Conservation (phyloP, 208 protist genomes). For the Acanthamoeba healyi region DNA sequence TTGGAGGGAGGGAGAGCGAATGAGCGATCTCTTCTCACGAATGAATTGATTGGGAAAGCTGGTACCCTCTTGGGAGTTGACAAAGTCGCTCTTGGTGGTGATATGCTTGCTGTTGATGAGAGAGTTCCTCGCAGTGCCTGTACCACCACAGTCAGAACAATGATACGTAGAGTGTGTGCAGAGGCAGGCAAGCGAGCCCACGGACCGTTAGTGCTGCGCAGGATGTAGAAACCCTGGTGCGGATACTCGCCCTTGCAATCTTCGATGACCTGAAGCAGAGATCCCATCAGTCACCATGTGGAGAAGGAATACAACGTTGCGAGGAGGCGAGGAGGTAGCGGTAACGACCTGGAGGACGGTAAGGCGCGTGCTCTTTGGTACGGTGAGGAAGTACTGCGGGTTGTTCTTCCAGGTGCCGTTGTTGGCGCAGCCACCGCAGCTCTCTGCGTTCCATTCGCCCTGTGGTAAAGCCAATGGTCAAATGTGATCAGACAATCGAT, state of each 20-base stretch:
- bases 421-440: slow-evolving; percentile 52
- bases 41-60: not conserved
- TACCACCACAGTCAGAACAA: not conserved
- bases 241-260: slow-evolving; percentile 1
- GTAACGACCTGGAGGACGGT: slow-evolving; percentile 30
- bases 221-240: slow-evolving; percentile 69
- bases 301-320: not conserved
- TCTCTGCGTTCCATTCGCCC: slow-evolving; percentile 59
- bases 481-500: not conserved
- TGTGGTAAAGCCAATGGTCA: not conserved
- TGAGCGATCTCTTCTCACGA: not conserved
- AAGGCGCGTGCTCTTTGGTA: not conserved
- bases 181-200: not conserved
- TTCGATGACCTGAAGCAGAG: not conserved
- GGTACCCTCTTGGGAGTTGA: slow-evolving; percentile 53
- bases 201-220: slow-evolving; percentile 60
- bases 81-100: slow-evolving; percentile 50
- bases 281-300: not conserved
- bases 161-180: not conserved
- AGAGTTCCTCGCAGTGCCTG: slow-evolving; percentile 34
- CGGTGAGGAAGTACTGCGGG: slow-evolving; percentile 52
- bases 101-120: slow-evolving; percentile 51
- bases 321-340: not conserved
- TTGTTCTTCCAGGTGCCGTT: slow-evolving; percentile 60
- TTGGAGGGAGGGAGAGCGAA: not conserved